A percentile compares a stretch with the other conserved stretches of the same genome.
Conservation (phyloP, 2,329 filamentous ascomycete genomes). For the Xylariaceae sp. region DNA sequence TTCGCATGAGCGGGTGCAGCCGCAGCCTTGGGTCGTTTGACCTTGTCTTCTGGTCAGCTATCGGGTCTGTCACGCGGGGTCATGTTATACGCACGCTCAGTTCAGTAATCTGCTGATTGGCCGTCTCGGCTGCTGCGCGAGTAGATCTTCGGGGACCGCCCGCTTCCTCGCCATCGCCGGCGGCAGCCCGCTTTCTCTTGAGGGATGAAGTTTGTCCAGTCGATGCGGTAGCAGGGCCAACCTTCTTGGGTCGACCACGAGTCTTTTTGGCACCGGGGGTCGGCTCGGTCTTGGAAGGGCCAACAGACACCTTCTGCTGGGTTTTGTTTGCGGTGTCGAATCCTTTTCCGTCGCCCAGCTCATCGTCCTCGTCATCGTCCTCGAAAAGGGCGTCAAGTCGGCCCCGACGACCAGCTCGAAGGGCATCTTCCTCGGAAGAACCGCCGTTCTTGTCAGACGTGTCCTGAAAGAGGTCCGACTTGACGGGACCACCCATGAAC, state of each 20-base stretch:
- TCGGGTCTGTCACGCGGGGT: not conserved
- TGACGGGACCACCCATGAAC: no score
- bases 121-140: slow-evolving; percentile 10
- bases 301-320: no score
- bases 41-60: slow-evolving; percentile 6
- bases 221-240: no score
- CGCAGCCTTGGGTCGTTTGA: slow-evolving; percentile 4
- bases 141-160: slow-evolving; percentile 8
- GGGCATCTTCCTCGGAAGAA: not conserved
- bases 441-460: not conserved
- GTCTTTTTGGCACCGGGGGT: no score
- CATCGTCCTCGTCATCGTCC: no score
- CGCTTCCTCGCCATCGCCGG: slow-evolving; percentile 23
- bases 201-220: no score
- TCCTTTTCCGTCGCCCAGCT: no score
- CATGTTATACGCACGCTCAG: slow-evolving; percentile 8
- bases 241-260: no score
- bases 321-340: no score
- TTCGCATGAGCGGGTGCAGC: not conserved
- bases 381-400: no score
- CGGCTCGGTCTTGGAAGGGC: no score
- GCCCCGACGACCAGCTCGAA: not conserved
- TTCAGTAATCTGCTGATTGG: slow-evolving; percentile 7
- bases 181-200: slow-evolving; percentile 5
- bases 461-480: no score